Conservation (phyloP, 1,139 yeast species). For the Debaryomyces sp. region DNA sequence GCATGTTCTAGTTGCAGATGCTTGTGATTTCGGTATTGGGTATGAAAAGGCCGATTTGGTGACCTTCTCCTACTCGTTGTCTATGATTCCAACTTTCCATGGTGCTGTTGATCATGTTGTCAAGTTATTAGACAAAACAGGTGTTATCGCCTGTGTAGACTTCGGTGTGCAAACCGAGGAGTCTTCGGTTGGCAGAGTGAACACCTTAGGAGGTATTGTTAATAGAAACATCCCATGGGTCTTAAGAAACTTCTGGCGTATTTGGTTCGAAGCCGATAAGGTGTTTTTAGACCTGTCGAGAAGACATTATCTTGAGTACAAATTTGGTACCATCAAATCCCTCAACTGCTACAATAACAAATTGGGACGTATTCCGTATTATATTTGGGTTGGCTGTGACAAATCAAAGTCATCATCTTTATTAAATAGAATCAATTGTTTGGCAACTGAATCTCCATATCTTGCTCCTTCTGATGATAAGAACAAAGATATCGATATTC, state of each 20-base stretch:
- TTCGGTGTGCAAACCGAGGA: conserved; percentile 76
- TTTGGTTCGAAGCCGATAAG: conserved; percentile 86
- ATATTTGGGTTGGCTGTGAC: conserved; percentile 82
- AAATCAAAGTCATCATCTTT: conserved; percentile 62
- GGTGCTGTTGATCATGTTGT: conserved; percentile 76
- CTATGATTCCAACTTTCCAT: conserved; percentile 84
- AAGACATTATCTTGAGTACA: conserved; percentile 80
- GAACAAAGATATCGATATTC: conserved; percentile 32
- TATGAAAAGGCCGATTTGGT: conserved; percentile 55
- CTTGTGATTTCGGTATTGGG: conserved; percentile 64
- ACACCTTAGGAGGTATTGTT: conserved; percentile 73
- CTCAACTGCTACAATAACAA: conserved; percentile 63
- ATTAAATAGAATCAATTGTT: conserved; percentile 64
- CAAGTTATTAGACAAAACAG: conserved; percentile 53
- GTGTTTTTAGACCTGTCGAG: conserved; percentile 80
- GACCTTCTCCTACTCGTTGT: conserved; percentile 77
- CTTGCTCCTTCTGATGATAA: conserved; percentile 55
- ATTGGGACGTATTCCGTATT: conserved; percentile 77
- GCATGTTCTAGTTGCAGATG: conserved; percentile 72
- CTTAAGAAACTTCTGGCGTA: conserved; percentile 78
- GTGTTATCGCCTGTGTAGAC: conserved; percentile 72
- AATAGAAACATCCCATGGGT: conserved; percentile 78
- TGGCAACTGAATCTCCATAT: conserved; percentile 82
- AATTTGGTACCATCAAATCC: conserved; percentile 78
- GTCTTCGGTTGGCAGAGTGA: conserved; percentile 67